Percentiles rank a stretch among this genome's conserved stretches.
Evolutionary conservation across 805 yeast genomes (phyloP).

Genomic region (Starmerella bombicola): DNA sequence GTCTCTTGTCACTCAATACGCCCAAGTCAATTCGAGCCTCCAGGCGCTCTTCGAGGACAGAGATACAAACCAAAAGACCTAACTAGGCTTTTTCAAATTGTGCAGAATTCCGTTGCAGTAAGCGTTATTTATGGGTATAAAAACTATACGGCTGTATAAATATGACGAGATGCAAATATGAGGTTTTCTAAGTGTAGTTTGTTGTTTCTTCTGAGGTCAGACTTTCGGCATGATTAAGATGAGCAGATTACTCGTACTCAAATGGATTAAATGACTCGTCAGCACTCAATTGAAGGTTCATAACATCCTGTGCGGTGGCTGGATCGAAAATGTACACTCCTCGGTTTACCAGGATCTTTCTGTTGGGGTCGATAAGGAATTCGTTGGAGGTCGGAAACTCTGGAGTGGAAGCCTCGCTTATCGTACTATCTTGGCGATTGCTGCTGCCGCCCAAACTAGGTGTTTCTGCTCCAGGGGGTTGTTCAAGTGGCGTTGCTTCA

Average conservation of each 20-base stretch:
- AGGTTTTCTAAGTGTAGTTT: no score
- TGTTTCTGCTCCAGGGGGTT: neutral
- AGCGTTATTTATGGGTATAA: no score
- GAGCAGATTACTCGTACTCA: constrained; percentile 7
- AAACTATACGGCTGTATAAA: no score
- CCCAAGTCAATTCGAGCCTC: neutral
- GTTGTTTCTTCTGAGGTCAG: no score
- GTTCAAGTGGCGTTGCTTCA: neutral
- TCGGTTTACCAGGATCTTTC: constrained; percentile 15
- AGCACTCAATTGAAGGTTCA: constrained; percentile 5
- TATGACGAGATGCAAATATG: no score
- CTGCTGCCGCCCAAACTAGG: neutral
- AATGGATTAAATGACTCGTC: constrained; percentile 22
- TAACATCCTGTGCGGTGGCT: constrained; percentile 1
- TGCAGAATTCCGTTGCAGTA: no score
- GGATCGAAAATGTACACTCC: constrained; percentile 23
- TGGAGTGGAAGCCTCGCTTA: neutral
- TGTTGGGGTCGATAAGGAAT: constrained; percentile 5
- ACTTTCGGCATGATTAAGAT: no score
- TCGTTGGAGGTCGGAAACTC: constrained; percentile 1
- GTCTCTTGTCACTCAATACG: constrained; percentile 13
- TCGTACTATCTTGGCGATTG: neutral
- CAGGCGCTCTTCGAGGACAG: neutral
- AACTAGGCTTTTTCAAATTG: no score
- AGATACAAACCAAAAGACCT: no score